Percentiles rank a stretch among this genome's conserved stretches.
Evolutionary conservation across 768 basidiomycete genomes (phyloP).

Genomic region (Termitomyces sp.): DNA sequence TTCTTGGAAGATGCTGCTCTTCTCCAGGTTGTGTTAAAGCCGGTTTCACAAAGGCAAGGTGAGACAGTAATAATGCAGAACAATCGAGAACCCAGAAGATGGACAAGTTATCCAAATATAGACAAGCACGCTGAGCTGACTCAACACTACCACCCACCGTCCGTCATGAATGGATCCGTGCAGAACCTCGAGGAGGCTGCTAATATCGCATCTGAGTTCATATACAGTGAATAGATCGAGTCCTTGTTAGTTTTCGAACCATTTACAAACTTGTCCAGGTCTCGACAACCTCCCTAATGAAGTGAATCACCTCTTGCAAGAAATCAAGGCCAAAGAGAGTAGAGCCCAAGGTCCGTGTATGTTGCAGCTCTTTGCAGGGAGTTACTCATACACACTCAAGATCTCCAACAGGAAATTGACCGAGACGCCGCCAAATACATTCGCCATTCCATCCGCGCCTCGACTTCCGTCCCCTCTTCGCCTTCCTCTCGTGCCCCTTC

Average conservation of each 20-base stretch:
- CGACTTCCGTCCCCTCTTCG: constrained; percentile 19
- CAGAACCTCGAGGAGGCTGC: constrained; percentile 49
- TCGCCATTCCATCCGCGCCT: constrained; percentile 34
- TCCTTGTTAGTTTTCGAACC: background rate
- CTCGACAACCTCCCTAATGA: constrained; percentile 51
- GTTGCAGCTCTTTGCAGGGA: background rate
- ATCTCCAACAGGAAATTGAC: constrained; percentile 46
- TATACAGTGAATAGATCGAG: constrained; percentile 36
- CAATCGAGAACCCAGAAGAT: too few relatives aligned
- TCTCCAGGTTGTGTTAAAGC: too few relatives aligned
- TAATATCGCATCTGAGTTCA: constrained; percentile 48
- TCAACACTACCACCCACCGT: constrained; percentile 4
- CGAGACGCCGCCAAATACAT: constrained; percentile 44
- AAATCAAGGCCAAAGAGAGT: constrained; percentile 42
- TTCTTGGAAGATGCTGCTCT: background rate
- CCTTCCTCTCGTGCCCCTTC: constrained; percentile 29
- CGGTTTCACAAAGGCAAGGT: background rate
- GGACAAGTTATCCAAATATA: constrained; percentile 1
- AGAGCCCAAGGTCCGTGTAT: constrained; percentile 32
- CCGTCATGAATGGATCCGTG: constrained; percentile 21
- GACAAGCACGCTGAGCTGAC: constrained; percentile 10
- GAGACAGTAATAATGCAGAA: background rate
- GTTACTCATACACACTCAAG: constrained; percentile 19
- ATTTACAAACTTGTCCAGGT: constrained; percentile 22
- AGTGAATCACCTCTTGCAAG: constrained; percentile 44